phyloP scores from a whole-genome alignment of 148 eudicot species.

The Selenicereus undatus region DNA sequence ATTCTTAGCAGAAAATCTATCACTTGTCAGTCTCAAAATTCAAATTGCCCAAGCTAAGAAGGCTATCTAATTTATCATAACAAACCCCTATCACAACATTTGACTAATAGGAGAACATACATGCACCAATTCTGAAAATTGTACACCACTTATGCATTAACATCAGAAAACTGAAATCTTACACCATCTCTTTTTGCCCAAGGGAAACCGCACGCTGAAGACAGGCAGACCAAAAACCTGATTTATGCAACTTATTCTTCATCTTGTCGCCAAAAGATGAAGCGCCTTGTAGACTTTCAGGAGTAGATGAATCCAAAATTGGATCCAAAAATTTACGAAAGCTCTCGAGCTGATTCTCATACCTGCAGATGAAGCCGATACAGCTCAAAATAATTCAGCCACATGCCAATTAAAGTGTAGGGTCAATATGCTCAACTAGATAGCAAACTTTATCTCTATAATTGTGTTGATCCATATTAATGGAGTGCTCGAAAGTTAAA shows the following conservation, averaged over 20 bases:
- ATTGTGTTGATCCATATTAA: not conserved
- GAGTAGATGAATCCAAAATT: constrained; percentile 76
- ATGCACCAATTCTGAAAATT: not conserved
- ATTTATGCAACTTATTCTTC: constrained; percentile 60
- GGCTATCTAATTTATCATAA: not conserved
- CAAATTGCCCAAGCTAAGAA: not conserved
- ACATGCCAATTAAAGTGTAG: not conserved
- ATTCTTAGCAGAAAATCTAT: constrained; percentile 8
- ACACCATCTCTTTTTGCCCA: constrained; percentile 94
- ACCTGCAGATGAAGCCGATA: constrained; percentile 40
- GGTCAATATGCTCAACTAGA: not conserved
- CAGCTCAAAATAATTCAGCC: not conserved
- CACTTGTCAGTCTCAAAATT: not conserved
- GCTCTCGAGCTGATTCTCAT: constrained; percentile 73
- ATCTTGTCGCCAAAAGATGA: constrained; percentile 54
- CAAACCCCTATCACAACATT: not conserved
- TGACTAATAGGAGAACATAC: not conserved
- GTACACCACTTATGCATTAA: not conserved
- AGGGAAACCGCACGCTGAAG: constrained; percentile 63
- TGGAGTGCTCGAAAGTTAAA: not conserved
- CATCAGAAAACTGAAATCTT: constrained; percentile 30
- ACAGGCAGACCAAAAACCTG: constrained; percentile 78
- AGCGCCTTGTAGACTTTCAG: constrained; percentile 57
- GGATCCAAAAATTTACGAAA: constrained; percentile 91
- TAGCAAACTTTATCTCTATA: not conserved